These are phyloP conservation scores for Blastobotrys niveus DNA, from an alignment of 1,139 yeast genomes.

Conservation along the genomic window DNA sequence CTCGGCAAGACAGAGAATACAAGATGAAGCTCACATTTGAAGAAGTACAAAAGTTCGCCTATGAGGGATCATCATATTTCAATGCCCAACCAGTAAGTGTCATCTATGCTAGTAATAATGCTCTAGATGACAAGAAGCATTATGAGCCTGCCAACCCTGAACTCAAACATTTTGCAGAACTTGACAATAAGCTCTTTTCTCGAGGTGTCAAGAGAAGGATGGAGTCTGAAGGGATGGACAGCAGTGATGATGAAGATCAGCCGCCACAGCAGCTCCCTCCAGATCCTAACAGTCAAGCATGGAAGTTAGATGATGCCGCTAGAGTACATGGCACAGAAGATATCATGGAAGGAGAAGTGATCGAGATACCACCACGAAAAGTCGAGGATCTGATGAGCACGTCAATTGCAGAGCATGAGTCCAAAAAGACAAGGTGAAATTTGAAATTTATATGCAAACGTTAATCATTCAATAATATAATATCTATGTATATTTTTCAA, in stretches of 20 bases:
- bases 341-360: constrained; percentile 4
- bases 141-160: constrained; percentile 15
- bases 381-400: background rate
- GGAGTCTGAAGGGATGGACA: background rate
- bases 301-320: background rate
- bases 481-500: background rate
- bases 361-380: constrained; percentile 1
- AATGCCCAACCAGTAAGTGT: constrained; percentile 26
- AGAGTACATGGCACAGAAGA: background rate
- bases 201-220: background rate
- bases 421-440: background rate
- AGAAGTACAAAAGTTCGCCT: constrained; percentile 22
- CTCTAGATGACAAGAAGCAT: constrained; percentile 20
- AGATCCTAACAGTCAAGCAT: constrained; percentile 2
- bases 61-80: constrained; percentile 23
- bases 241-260: constrained; percentile 8
- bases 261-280: constrained; percentile 7
- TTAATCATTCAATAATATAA: background rate
- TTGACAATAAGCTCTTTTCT: background rate
- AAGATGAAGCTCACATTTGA: constrained; percentile 17
- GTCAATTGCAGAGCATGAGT: background rate
- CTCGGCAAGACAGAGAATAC: constrained; percentile 6
- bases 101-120: constrained; percentile 26
- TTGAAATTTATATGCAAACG: background rate
- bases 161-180: constrained; percentile 13